Percentiles rank a stretch among this genome's conserved stretches.
Conservation (phyloP, 1,284 basidiomycete genomes). For the Pseudozyma thailandica region DNA sequence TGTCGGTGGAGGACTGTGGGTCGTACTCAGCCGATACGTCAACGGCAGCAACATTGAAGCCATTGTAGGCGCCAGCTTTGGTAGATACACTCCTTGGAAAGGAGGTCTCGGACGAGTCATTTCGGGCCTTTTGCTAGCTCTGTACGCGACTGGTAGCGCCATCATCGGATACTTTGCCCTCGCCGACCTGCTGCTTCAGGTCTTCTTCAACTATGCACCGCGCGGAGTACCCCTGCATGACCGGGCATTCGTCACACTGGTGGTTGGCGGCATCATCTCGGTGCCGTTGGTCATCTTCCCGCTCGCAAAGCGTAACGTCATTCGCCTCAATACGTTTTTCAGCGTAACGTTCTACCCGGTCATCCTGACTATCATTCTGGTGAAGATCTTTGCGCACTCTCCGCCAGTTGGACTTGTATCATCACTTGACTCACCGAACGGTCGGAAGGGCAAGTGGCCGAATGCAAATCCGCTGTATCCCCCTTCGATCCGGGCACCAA, state of each 20-base stretch:
- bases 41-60: constrained; percentile 61
- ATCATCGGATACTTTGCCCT: constrained; percentile 65
- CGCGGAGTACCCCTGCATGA: constrained; percentile 59
- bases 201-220: constrained; percentile 62
- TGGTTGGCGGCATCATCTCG: constrained; percentile 57
- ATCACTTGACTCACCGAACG: not conserved
- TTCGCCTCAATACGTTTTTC: constrained; percentile 60
- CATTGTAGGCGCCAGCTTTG: constrained; percentile 61
- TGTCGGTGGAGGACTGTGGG: constrained; percentile 66
- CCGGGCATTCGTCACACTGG: constrained; percentile 61
- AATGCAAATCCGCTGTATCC: constrained; percentile 47
- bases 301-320: constrained; percentile 64
- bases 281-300: constrained; percentile 62
- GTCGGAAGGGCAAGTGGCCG: constrained; percentile 11
- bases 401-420: constrained; percentile 4
- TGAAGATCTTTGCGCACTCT: constrained; percentile 44
- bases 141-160: constrained; percentile 63
- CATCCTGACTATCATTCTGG: constrained; percentile 50
- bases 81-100: constrained; percentile 63
- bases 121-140: constrained; percentile 51
- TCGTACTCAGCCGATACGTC: constrained; percentile 64
- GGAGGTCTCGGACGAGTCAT: constrained; percentile 53
- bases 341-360: constrained; percentile 57
- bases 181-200: constrained; percentile 62
- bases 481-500: constrained; percentile 63